These are phyloP conservation scores for Tylopilus vinaceipallidus DNA, from an alignment of 768 basidiomycete genomes.

Conservation along the genomic window DNA sequence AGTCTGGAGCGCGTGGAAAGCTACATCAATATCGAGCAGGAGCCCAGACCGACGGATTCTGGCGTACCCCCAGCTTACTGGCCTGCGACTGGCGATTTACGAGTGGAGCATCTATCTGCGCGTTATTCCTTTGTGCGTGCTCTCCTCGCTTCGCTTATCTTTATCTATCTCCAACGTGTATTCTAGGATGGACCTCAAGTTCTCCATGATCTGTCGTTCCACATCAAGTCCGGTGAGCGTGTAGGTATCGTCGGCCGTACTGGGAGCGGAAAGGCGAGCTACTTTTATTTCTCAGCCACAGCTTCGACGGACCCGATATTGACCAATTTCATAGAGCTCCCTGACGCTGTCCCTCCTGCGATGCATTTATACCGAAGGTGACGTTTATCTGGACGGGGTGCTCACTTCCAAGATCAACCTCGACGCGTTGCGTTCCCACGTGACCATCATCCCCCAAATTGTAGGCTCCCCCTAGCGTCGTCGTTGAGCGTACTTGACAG, in stretches of 20 bases:
- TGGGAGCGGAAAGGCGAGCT: slow-evolving; percentile 1
- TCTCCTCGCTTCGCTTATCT: too few species aligned
- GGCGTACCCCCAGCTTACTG: neutral
- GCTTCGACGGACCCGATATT: neutral
- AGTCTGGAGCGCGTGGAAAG: slow-evolving; percentile 2
- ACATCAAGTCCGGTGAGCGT: slow-evolving; percentile 2
- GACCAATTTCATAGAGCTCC: neutral
- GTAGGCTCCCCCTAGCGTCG: neutral
- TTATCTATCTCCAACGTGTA: neutral
- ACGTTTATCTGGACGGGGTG: neutral
- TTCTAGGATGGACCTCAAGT: neutral
- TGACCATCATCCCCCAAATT: slow-evolving; percentile 2
- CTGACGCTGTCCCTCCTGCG: slow-evolving; percentile 4
- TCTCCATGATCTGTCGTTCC: neutral
- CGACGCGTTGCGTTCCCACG: neutral
- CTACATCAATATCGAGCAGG: neutral
- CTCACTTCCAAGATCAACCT: neutral
- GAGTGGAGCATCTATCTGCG: slow-evolving; percentile 6
- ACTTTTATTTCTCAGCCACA: too few species aligned
- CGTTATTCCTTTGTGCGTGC: neutral
- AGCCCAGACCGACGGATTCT: neutral
- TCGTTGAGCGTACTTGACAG: neutral
- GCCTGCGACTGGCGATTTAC: neutral
- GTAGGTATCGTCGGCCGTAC: slow-evolving; percentile 3
- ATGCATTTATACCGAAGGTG: slow-evolving; percentile 1